Base-by-base conservation (phyloP, 2,329 filamentous ascomycete genomes). In the Arthrocladium fulminans region DNA sequence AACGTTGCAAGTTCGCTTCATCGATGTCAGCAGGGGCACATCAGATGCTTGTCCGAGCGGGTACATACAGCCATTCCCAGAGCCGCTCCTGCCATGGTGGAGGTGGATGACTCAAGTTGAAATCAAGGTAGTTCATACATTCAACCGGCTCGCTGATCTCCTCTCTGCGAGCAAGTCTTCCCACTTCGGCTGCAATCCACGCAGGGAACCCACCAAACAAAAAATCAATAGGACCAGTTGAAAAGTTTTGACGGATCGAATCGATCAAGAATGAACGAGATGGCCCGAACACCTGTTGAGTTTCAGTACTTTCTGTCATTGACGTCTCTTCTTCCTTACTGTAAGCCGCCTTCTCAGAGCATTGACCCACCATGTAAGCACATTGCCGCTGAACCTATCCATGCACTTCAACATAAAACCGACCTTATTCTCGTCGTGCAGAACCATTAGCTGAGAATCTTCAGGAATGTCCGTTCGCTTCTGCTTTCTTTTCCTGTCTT, bases 401-500 rank as follows among this genome's bases (percentile, higher is more conserved):
- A 68, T 41, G 20, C 64, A 67, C 32, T 66, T 63, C 54, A 70
- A 63, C 6, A 67, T 52, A 43, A 71, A 52, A 9, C 68, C 68
- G 48, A 65, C 69, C 34, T 69, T 67, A 57, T 71, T 71, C 48
- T 71, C 68, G 5, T 61, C 58, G 17, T 62, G 60, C 37, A 70
- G 62, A 34, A 25, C 15, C 7, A n/a, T 32, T 2, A 47, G 32
- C 24, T 47, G 61, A 69, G 57, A 44, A 63, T 65, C 49, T 67
- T 60, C 51, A 63, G 60, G 51, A 69, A 67, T 48, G 62, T 64
- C 27, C 62, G 58, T n/a, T 59, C 56, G 47, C 58, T 59, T 22
- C 61, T 51, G 54, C 8, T 23, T 29, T 17, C 47, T 23, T 4
- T 38, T 42, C 45, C 44, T 29, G 43, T 51, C 24, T 45, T 60